Percentiles rank a stretch among this genome's conserved stretches.
These are phyloP conservation scores for Phytophthora citricola DNA, from an alignment of 352 stramenopile genomes.

Conservation along the genomic window DNA sequence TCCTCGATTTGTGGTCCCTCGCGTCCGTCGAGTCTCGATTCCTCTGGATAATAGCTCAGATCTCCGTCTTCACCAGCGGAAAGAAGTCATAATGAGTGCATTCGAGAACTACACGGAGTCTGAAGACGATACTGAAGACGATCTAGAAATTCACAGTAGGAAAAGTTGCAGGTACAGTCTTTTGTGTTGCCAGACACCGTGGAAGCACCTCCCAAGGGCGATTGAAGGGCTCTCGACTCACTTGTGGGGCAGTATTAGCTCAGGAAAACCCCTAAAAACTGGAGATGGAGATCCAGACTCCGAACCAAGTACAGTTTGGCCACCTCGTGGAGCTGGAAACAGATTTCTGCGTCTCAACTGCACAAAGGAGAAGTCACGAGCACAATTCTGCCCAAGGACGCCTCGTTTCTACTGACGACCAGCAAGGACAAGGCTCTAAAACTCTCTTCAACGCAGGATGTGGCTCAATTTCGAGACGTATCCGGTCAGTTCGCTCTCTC, in stretches of 20 bases:
- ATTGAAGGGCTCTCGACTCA: constrained; percentile 45
- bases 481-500: constrained; percentile 53
- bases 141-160: neutral
- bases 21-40: constrained; percentile 30
- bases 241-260: constrained; percentile 42
- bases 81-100: constrained; percentile 32
- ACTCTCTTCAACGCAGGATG: constrained; percentile 44
- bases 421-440: constrained; percentile 79
- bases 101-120: constrained; percentile 44
- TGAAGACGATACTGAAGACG: constrained; percentile 40
- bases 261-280: constrained; percentile 56
- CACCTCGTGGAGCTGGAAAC: constrained; percentile 58
- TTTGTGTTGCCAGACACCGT: constrained; percentile 53
- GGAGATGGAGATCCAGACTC: constrained; percentile 59
- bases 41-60: constrained; percentile 12
- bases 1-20: constrained; percentile 34
- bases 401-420: constrained; percentile 61
- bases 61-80: constrained; percentile 25
- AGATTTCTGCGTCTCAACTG: constrained; percentile 44
- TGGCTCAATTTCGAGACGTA: constrained; percentile 38
- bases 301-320: constrained; percentile 39
- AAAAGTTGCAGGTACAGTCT: constrained; percentile 39
- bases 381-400: constrained; percentile 60
- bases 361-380: constrained; percentile 74
- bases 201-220: constrained; percentile 38